phyloP scores from a whole-genome alignment of 352 stramenopile species.

The Pythium plurisporium region DNA sequence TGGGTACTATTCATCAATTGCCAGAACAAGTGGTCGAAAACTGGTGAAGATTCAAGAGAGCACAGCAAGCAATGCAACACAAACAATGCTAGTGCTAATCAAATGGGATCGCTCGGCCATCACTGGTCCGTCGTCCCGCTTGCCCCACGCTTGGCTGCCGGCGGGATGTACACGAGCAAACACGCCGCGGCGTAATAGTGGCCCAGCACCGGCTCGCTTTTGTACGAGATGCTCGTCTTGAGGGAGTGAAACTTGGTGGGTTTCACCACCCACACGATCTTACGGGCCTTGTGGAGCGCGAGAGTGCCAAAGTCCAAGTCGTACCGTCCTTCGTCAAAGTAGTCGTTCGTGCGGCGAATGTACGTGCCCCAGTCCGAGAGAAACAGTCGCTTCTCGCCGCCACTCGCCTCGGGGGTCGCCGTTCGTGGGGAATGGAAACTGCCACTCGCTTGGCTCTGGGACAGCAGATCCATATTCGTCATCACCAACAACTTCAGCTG shows the following conservation, averaged over 20 bases:
- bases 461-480: neutral
- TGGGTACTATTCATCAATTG: no score
- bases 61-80: neutral
- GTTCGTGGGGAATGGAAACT: neutral
- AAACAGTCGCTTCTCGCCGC: neutral
- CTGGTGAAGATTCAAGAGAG: no score
- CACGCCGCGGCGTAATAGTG: slow-evolving; percentile 13
- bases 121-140: neutral
- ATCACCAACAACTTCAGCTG: neutral
- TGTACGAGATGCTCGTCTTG: slow-evolving; percentile 8
- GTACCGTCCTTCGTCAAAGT: neutral
- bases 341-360: neutral
- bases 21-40: no score
- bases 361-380: slow-evolving; percentile 2
- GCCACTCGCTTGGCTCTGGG: neutral
- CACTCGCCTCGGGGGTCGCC: neutral
- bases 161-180: slow-evolving; percentile 12
- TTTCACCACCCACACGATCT: slow-evolving; percentile 13
- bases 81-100: neutral
- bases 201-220: slow-evolving; percentile 7
- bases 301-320: slow-evolving; percentile 3
- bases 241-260: slow-evolving; percentile 4
- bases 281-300: neutral
- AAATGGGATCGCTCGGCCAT: neutral
- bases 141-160: neutral